These are phyloP conservation scores for Parmales sp. DNA, from an alignment of 108 stramenopile genomes.

Conservation along the genomic window DNA sequence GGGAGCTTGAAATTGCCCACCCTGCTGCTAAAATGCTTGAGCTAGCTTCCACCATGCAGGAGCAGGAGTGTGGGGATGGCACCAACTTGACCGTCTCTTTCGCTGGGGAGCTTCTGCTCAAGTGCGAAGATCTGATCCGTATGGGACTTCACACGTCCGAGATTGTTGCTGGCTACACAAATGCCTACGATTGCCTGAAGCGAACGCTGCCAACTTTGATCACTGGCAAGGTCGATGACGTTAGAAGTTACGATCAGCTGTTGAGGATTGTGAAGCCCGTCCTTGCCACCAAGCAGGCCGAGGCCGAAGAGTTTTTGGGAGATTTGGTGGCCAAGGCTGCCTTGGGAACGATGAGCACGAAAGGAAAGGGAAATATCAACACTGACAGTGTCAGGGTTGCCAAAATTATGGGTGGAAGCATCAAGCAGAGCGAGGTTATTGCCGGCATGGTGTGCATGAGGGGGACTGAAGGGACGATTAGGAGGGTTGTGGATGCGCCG, in stretches of 20 bases:
- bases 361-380: conserved; percentile 39
- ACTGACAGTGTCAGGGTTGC: conserved; percentile 87
- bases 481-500: conserved; percentile 65
- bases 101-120: conserved; percentile 77
- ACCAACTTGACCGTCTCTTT: conserved; percentile 87
- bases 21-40: conserved; percentile 94
- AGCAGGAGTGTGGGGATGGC: conserved; percentile 86
- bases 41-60: conserved; percentile 85
- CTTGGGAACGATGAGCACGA: conserved; percentile 64
- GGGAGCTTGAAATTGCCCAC: conserved; percentile 92
- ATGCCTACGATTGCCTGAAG: conserved; percentile 65
- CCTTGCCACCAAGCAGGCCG: conserved; percentile 82
- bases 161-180: conserved; percentile 77
- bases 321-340: conserved; percentile 88
- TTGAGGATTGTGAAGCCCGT: conserved; percentile 61
- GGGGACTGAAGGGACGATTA: conserved; percentile 56
- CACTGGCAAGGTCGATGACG: conserved; percentile 38
- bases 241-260: conserved; percentile 41
- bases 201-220: conserved; percentile 40
- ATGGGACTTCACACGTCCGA: conserved; percentile 87
- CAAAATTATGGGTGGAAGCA: conserved; percentile 81
- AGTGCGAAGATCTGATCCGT: conserved; percentile 80
- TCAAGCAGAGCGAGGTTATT: conserved; percentile 69
- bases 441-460: conserved; percentile 86
- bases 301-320: conserved; percentile 64